Evolutionary conservation across 2,329 filamentous ascomycete genomes (phyloP), one percentile per base, ranked within the genome.

Genomic region (Colletotrichum higginsianum): DNA sequence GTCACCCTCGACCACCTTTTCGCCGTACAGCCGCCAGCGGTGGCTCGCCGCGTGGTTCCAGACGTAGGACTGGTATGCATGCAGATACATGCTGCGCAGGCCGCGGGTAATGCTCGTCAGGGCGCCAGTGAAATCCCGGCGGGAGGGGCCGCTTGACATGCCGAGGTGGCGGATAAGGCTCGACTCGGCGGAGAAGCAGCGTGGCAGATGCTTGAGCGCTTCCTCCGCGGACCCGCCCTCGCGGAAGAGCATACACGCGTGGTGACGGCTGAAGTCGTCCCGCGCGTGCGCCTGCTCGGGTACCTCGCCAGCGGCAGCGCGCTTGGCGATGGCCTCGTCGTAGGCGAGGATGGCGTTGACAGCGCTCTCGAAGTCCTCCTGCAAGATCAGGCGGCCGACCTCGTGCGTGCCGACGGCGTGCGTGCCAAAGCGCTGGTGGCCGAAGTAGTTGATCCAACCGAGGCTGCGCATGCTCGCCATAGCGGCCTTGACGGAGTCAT

Each of bases 401-500:
- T 92, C 88, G 78, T 98, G 94, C 0, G 96, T 99, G 44, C 95
- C 93, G 15, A 94, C 92, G 38, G 90, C 85, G 81, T 96, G 96
- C 0, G 95, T 96, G 38, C 96, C 96, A 77, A 99, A 99, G 30
- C 96, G 91, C 83, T 99, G 96, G n/a, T 98, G 90, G 11, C 96
- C 96, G 78, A 95, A 99, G 84, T 98, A 99, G 83, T 99, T 99
- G 82, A 99, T 91, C 85, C 97, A 99, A 3, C 96, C 96, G 55
- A 92, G 88, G 53, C 90, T 83, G 66, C 88, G 86, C 75, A 98
- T 89, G 74, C 92, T 89, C 52, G 88, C 84, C 61, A 98, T 84
- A 1, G 94, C 87, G 16, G 86, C 80, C 67, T 86, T 85, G 12
- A 91, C 85, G 47, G 87, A 80, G 61, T 55, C 53, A 23, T 47